Conservation (phyloP, 257 asterid species). For the Ligustrum vulgare region DNA sequence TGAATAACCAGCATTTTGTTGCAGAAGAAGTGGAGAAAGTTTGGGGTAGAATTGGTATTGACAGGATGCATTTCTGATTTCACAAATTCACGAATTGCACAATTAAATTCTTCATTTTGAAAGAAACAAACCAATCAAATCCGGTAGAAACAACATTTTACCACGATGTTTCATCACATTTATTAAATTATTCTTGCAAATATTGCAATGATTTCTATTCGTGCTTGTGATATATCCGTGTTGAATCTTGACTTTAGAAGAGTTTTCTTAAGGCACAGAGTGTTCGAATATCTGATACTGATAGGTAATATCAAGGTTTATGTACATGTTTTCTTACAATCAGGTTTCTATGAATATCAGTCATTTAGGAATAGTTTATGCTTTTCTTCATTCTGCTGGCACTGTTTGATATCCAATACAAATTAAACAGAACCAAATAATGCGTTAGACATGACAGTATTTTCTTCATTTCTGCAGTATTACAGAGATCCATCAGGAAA, state of each 20-base stretch:
- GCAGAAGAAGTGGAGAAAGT: too few relatives aligned
- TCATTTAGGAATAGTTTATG: background rate
- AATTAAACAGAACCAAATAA: background rate
- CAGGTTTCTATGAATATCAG: background rate
- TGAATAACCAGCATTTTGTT: background rate
- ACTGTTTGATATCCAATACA: background rate
- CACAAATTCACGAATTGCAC: too few relatives aligned
- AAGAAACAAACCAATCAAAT: background rate
- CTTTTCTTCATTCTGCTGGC: background rate
- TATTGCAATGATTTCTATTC: background rate
- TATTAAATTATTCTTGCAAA: background rate
- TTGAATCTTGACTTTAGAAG: background rate
- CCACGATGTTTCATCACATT: background rate
- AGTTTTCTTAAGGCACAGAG: background rate
- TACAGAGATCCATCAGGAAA: background rate
- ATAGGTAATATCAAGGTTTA: background rate
- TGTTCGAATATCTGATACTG: background rate
- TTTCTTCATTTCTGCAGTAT: conserved; percentile 1
- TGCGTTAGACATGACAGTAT: background rate
- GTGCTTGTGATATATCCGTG: background rate
- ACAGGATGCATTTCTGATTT: too few relatives aligned
- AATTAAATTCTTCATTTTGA: background rate
- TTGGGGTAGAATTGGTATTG: too few relatives aligned
- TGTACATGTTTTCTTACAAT: background rate
- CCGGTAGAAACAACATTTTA: background rate